These are phyloP conservation scores for Clavariopsis aquatica DNA, from an alignment of 495 filamentous ascomycete species.

Conservation along the genomic window DNA sequence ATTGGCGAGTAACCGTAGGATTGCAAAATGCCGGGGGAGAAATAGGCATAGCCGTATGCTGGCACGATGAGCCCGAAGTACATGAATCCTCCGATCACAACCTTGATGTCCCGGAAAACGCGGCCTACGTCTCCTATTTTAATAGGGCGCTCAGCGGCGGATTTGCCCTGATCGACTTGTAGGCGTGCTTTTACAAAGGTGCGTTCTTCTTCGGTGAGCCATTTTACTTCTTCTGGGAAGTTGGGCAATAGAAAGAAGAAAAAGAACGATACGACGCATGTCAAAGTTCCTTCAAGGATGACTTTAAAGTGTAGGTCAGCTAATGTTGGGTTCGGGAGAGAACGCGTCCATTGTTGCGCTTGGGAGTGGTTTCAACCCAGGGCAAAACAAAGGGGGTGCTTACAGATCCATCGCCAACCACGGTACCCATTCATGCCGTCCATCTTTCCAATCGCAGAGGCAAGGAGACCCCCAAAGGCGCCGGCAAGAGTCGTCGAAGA, in stretches of 20 bases:
- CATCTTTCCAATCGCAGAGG: slow-evolving; percentile 74
- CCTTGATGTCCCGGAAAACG: slow-evolving; percentile 72
- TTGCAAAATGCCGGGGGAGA: slow-evolving; percentile 60
- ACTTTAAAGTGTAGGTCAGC: neutral
- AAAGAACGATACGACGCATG: slow-evolving; percentile 66
- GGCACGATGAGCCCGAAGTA: slow-evolving; percentile 88
- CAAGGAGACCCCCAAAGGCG: slow-evolving; percentile 49
- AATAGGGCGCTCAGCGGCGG: slow-evolving; percentile 64
- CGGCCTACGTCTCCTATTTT: slow-evolving; percentile 62
- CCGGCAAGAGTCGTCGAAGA: slow-evolving; percentile 63
- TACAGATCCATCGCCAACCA: slow-evolving; percentile 83
- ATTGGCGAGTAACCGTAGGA: slow-evolving; percentile 49
- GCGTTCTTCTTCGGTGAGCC: slow-evolving; percentile 74
- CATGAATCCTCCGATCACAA: slow-evolving; percentile 81
- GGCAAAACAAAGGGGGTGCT: slow-evolving; percentile 59
- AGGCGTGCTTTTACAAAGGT: slow-evolving; percentile 72
- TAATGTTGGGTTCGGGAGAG: no score
- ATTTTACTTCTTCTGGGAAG: slow-evolving; percentile 68
- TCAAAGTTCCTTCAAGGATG: slow-evolving; percentile 71
- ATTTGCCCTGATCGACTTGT: slow-evolving; percentile 69
- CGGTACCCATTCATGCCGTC: slow-evolving; percentile 65
- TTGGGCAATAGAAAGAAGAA: slow-evolving; percentile 81
- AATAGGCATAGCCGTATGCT: slow-evolving; percentile 77
- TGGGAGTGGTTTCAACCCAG: slow-evolving; percentile 40
- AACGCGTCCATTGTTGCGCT: no score